Percentiles rank a stretch among this genome's conserved stretches.
phyloP scores from a whole-genome alignment of 2,329 filamentous ascomycete genomes.

The Sphaerulina musiva region DNA sequence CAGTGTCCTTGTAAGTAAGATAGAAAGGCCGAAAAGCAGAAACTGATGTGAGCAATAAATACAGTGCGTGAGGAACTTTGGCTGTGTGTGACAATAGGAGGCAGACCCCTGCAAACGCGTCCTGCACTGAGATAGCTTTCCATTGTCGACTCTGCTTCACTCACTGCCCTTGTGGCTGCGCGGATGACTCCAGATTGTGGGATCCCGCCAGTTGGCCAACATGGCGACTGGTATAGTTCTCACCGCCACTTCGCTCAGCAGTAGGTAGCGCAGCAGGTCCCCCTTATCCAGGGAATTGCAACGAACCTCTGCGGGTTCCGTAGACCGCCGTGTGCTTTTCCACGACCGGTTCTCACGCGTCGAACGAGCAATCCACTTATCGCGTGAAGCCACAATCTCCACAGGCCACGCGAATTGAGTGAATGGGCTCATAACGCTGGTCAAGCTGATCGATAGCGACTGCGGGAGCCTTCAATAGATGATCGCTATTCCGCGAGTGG shows the following conservation, averaged over 20 bases:
- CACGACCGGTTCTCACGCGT: too few species aligned
- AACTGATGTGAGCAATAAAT: background rate
- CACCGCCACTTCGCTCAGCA: background rate
- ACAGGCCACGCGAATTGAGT: too few species aligned
- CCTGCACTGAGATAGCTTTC: background rate
- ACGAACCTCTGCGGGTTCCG: too few species aligned
- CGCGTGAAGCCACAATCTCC: too few species aligned
- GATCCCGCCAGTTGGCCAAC: background rate
- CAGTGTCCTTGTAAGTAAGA: background rate
- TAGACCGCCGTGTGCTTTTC: too few species aligned
- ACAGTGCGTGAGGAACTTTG: background rate
- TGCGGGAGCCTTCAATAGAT: too few species aligned
- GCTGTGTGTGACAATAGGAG: conserved; percentile 1
- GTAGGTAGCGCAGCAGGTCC: too few species aligned
- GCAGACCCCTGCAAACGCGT: background rate
- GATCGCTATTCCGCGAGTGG: too few species aligned
- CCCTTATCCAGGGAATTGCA: too few species aligned
- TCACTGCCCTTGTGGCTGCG: background rate
- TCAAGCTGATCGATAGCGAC: too few species aligned
- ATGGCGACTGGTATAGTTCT: background rate
- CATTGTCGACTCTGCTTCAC: background rate
- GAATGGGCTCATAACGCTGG: too few species aligned
- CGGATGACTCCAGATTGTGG: background rate
- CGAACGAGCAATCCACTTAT: too few species aligned
- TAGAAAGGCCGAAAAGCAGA: background rate